Percentiles rank a stretch among this genome's conserved stretches.
phyloP scores from a whole-genome alignment of 352 stramenopile genomes.

The Elongisporangium undulatum region DNA sequence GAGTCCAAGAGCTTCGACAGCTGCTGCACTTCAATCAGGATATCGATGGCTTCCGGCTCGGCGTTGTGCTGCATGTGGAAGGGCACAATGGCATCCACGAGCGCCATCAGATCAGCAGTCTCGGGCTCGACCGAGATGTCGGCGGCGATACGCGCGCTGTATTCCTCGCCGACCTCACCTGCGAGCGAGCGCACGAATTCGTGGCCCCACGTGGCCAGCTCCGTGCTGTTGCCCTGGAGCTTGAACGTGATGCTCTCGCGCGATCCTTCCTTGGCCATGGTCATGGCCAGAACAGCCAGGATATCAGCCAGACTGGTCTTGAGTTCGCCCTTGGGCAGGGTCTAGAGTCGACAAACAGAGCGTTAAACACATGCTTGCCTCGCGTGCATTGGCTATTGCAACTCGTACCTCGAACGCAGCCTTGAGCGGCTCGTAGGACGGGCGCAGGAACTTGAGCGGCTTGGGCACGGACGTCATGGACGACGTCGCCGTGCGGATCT shows the following conservation, averaged over 20 bases:
- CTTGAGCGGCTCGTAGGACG: constrained; percentile 95
- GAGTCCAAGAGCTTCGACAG: constrained; percentile 93
- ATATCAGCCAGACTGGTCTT: constrained; percentile 87
- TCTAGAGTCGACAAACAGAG: constrained; percentile 9
- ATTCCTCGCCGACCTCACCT: constrained; percentile 96
- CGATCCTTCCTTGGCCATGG: constrained; percentile 94
- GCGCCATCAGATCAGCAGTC: constrained; percentile 89
- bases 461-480: constrained; percentile 99
- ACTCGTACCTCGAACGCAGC: constrained; percentile 43
- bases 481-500: constrained; percentile 96
- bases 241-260: constrained; percentile 90
- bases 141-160: constrained; percentile 68
- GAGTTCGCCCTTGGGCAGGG: constrained; percentile 42
- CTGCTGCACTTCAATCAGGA: constrained; percentile 98
- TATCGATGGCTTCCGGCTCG: constrained; percentile 98
- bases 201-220: constrained; percentile 97
- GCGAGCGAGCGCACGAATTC: constrained; percentile 98
- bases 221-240: constrained; percentile 83
- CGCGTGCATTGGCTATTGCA: neutral
- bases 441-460: constrained; percentile 98
- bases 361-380: neutral
- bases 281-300: constrained; percentile 96
- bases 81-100: constrained; percentile 98
- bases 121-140: constrained; percentile 58
- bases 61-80: constrained; percentile 99